Percentiles rank a stretch among this genome's conserved stretches.
Evolutionary conservation across 495 filamentous ascomycete species (phyloP).

Genomic region (Talaromyces proteolyticus): DNA sequence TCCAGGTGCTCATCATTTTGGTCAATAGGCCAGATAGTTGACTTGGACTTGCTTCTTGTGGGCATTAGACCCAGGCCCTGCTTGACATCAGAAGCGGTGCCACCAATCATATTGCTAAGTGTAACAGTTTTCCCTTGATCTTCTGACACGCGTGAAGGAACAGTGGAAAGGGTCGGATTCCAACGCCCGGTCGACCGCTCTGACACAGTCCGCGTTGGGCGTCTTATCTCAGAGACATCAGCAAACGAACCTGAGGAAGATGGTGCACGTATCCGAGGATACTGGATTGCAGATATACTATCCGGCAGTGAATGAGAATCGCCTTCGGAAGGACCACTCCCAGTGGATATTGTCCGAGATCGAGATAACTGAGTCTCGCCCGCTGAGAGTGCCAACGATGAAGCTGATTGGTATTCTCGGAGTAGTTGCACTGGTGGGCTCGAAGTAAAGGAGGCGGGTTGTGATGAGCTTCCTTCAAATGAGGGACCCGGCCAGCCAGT

Average conservation of each 20-base stretch:
- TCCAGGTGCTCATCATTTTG: constrained; percentile 35
- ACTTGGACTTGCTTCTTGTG: constrained; percentile 22
- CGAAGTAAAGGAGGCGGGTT: constrained; percentile 33
- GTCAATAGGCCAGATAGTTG: constrained; percentile 42
- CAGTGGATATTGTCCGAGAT: constrained; percentile 33
- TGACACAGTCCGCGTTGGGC: constrained; percentile 22
- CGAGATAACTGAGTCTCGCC: constrained; percentile 25
- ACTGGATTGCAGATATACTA: constrained; percentile 39
- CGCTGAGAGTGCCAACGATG: constrained; percentile 15
- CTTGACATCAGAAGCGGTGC: constrained; percentile 12
- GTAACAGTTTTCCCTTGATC: constrained; percentile 10
- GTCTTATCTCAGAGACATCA: constrained; percentile 24
- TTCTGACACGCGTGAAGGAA: too few relatives aligned
- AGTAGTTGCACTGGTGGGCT: constrained; percentile 28
- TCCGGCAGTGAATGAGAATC: constrained; percentile 32
- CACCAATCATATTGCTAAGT: constrained; percentile 1
- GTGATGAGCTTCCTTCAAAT: constrained; percentile 29
- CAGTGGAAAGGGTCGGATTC: constrained; percentile 71
- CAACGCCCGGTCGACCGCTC: constrained; percentile 47
- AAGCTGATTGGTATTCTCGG: constrained; percentile 23
- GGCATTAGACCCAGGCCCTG: constrained; percentile 6
- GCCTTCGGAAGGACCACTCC: constrained; percentile 26
- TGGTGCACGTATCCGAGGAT: constrained; percentile 39
- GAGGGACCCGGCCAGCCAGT: constrained; percentile 28
- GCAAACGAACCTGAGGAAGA: constrained; percentile 43